Evolutionary conservation across 2,329 filamentous ascomycete species (phyloP).

Genomic region (Epichloe uncinata): DNA sequence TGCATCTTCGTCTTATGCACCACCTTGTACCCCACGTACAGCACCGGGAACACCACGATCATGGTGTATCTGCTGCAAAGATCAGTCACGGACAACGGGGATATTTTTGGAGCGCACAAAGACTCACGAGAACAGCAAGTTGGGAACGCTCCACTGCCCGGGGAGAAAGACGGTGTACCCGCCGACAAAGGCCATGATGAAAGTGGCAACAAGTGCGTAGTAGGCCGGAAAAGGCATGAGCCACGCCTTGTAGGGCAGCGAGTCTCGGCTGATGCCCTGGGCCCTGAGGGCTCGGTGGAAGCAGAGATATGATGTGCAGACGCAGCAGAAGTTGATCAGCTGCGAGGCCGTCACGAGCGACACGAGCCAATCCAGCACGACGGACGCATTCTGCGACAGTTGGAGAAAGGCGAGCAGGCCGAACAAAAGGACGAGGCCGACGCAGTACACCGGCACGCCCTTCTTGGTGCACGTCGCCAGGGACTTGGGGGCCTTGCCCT

Average conservation of each 20-base stretch:
- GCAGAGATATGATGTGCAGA: constrained; percentile 57
- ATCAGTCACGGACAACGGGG: background rate
- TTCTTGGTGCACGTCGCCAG: constrained; percentile 46
- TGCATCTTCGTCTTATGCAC: constrained; percentile 47
- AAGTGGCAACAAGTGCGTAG: constrained; percentile 48
- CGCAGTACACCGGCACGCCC: constrained; percentile 65
- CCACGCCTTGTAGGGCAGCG: constrained; percentile 55
- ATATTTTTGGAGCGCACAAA: background rate
- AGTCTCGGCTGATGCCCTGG: constrained; percentile 54
- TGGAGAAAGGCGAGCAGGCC: constrained; percentile 62
- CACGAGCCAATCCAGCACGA: constrained; percentile 61
- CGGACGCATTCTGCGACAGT: constrained; percentile 49
- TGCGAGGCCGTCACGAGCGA: constrained; percentile 58
- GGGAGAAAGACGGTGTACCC: constrained; percentile 63
- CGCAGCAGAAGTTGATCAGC: constrained; percentile 58
- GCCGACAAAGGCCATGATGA: constrained; percentile 60
- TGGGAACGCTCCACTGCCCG: constrained; percentile 51
- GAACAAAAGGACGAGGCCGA: constrained; percentile 50
- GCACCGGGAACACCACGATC: constrained; percentile 54
- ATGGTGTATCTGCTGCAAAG: constrained; percentile 45
- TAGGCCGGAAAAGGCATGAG: constrained; percentile 62
- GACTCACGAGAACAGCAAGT: constrained; percentile 57
- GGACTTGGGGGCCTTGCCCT: constrained; percentile 47
- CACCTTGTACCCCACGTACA: constrained; percentile 62
- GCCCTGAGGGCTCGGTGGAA: constrained; percentile 57